Conservation (phyloP, 495 filamentous ascomycete species). For the Neurospora sp. region DNA sequence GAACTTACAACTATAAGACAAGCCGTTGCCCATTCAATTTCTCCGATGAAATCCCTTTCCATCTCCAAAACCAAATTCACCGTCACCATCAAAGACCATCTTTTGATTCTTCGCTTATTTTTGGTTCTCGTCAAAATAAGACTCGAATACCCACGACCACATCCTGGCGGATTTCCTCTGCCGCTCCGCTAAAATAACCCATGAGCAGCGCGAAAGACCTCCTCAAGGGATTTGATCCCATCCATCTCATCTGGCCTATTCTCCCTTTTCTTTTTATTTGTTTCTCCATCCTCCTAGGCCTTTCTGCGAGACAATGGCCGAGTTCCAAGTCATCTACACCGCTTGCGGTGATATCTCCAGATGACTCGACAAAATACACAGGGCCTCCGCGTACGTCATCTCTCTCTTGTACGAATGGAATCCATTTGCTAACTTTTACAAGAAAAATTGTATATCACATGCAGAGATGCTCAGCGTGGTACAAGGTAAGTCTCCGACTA, state of each 20-base stretch:
- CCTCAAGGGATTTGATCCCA: neutral
- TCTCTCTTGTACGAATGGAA: neutral
- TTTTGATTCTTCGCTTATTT: neutral
- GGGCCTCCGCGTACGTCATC: neutral
- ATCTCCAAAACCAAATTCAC: neutral
- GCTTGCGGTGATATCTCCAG: neutral
- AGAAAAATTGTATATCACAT: neutral
- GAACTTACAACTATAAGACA: neutral
- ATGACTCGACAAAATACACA: neutral
- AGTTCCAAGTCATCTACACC: neutral
- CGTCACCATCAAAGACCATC: neutral
- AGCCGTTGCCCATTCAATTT: neutral
- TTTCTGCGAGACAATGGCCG: neutral
- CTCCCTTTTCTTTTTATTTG: neutral
- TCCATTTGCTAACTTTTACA: neutral
- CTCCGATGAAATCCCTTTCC: neutral
- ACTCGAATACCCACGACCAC: neutral
- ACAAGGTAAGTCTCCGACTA: neutral
- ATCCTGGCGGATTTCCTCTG: neutral
- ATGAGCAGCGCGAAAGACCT: neutral
- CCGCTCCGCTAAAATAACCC: neutral
- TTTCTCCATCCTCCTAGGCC: neutral
- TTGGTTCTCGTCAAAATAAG: neutral
- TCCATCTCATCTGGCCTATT: neutral
- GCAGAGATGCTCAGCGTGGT: neutral